Percentiles rank a stretch among this genome's conserved stretches.
phyloP scores from a whole-genome alignment of 805 yeast genomes.

The Metschnikowia amazonensis region DNA sequence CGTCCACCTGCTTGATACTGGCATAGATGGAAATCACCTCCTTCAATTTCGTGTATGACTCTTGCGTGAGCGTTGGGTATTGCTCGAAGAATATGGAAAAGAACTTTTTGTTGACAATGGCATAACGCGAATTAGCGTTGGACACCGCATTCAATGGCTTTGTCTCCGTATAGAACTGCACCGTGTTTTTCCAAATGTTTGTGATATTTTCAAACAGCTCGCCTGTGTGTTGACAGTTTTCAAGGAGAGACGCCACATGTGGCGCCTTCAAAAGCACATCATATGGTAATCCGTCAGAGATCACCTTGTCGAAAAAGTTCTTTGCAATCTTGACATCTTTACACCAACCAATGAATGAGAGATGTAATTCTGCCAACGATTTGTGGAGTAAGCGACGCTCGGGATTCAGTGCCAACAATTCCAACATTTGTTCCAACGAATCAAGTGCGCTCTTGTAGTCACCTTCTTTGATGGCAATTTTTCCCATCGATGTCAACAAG shows the following conservation, averaged over 20 bases:
- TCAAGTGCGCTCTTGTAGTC: slow-evolving; percentile 64
- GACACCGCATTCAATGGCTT: slow-evolving; percentile 35
- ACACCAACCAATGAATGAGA: slow-evolving; percentile 74
- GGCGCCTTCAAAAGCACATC: slow-evolving; percentile 68
- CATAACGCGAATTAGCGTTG: slow-evolving; percentile 60
- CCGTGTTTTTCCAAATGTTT: slow-evolving; percentile 60
- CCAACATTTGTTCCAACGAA: slow-evolving; percentile 57
- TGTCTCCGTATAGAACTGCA: slow-evolving; percentile 49
- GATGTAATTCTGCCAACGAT: slow-evolving; percentile 67
- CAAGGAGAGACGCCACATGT: slow-evolving; percentile 59
- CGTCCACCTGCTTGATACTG: slow-evolving; percentile 59
- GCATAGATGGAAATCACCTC: slow-evolving; percentile 54
- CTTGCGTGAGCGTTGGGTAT: slow-evolving; percentile 47
- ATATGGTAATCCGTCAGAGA: slow-evolving; percentile 69
- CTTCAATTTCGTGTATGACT: slow-evolving; percentile 56
- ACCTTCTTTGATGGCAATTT: slow-evolving; percentile 63
- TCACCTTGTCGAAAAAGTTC: slow-evolving; percentile 70
- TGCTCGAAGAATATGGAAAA: slow-evolving; percentile 63
- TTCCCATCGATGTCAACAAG: slow-evolving; percentile 67
- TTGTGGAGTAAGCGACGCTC: slow-evolving; percentile 1
- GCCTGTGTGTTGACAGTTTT: slow-evolving; percentile 56
- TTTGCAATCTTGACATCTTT: slow-evolving; percentile 68
- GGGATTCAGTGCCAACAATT: slow-evolving; percentile 25
- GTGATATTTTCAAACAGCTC: slow-evolving; percentile 56
- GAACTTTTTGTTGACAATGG: slow-evolving; percentile 66